Evolutionary conservation across 2,329 filamentous ascomycete species (phyloP).

Genomic region (Myriosclerotinia duriaeana): DNA sequence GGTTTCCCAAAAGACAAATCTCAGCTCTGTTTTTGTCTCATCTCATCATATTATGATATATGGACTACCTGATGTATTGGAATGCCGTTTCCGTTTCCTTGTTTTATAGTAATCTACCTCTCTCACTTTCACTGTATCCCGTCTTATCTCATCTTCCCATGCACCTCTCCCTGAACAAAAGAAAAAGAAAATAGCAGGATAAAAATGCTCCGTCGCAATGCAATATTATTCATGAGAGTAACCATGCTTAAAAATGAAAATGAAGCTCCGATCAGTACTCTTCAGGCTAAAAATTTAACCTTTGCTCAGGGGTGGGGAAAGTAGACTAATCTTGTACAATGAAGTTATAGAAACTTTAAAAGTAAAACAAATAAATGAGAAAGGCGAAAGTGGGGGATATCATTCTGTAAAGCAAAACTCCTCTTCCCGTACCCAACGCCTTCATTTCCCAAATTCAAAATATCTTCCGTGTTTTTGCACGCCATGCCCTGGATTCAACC

Average conservation of each 20-base stretch:
- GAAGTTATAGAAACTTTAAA: not conserved
- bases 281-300: no score
- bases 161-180: not conserved
- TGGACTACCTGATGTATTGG: not conserved
- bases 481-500: conserved; percentile 6
- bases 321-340: conserved; percentile 5
- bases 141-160: not conserved
- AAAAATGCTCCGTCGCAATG: conserved; percentile 15
- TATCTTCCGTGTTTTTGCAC: conserved; percentile 17
- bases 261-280: no score
- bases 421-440: conserved; percentile 12
- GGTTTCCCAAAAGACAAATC: not conserved
- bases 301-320: not conserved
- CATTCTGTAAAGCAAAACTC: conserved; percentile 19
- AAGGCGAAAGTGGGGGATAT: conserved; percentile 25
- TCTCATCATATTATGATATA: not conserved
- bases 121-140: not conserved
- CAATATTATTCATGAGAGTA: not conserved
- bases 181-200: not conserved
- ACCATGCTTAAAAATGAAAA: not conserved
- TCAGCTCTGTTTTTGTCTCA: not conserved
- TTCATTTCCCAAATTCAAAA: not conserved
- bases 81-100: not conserved
- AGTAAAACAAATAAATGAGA: not conserved
- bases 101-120: not conserved